A percentile compares a stretch with the other conserved stretches of the same genome.
These are phyloP conservation scores for Lipomyces starkeyi DNA, from an alignment of 805 yeast species.

Conservation along the genomic window DNA sequence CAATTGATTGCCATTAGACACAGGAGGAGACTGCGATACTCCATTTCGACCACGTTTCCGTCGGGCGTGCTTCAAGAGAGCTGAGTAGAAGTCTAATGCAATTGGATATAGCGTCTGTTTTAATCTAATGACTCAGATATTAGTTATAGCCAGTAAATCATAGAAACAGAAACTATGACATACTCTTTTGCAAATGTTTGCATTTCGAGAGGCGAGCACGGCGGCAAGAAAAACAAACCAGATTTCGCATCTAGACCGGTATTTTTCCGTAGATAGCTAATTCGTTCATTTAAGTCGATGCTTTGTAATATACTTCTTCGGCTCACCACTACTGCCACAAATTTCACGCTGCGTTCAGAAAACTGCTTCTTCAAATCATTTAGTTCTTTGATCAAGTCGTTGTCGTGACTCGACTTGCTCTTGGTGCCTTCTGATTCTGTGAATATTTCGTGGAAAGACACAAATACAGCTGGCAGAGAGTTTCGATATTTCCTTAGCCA, in stretches of 20 bases:
- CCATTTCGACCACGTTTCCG: conserved; percentile 47
- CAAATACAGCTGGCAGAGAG: conserved; percentile 55
- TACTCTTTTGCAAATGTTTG: conserved; percentile 48
- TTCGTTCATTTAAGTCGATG: conserved; percentile 48
- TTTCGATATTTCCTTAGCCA: conserved; percentile 63
- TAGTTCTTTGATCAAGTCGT: conserved; percentile 50
- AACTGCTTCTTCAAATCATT: conserved; percentile 46
- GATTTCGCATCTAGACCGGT: conserved; percentile 55
- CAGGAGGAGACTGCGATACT: conserved; percentile 14
- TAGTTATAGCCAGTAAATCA: neutral
- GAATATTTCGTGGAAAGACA: conserved; percentile 53
- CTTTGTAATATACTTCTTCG: conserved; percentile 41
- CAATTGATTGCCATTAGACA: conserved; percentile 38
- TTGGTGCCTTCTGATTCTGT: conserved; percentile 44
- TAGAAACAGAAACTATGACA: conserved; percentile 26
- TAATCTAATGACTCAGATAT: conserved; percentile 32
- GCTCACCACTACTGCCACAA: conserved; percentile 49
- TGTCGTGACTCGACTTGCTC: conserved; percentile 39
- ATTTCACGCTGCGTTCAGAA: conserved; percentile 44
- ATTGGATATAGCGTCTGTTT: conserved; percentile 51
- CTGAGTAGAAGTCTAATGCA: conserved; percentile 54
- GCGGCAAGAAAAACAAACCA: conserved; percentile 53
- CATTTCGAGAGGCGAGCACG: conserved; percentile 52
- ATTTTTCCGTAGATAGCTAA: conserved; percentile 48
- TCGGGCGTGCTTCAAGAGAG: conserved; percentile 51